Evolutionary conservation across 805 yeast species (phyloP), one percentile per base, ranked within the genome.

Genomic region (Monosporozyma aerobia): DNA sequence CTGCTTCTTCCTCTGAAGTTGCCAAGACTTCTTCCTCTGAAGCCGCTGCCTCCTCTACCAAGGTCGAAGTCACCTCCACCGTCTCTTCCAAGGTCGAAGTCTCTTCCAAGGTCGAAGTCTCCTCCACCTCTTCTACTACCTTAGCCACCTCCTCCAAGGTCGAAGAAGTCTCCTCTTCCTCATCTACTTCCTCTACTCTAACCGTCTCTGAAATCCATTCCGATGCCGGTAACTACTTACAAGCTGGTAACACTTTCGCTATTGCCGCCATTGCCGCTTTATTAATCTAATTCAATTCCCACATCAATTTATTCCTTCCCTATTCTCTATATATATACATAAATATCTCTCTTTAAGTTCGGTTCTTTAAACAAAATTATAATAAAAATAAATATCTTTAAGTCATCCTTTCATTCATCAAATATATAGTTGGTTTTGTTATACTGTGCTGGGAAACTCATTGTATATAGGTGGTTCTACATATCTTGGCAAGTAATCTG

Each of bases 181-280:
- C 43, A 10, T 8, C 49, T 45, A 50, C 74, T 68, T 50, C 54
- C 16, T 46, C 54, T 19, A 48, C 58, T 22, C 32, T 55, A 27
- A 44, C 56, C 35, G 53, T 53, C 48, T 54, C 77, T 59, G 70
- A 78, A n/a, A 32, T 55, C 43, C 29, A 51, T 80, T 75, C 64
- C 72, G 63, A 57, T 56, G 62, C 61, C 50, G 69, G 63, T 55
- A 56, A 61, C 54, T 52, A 54, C 27, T 53, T 63, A 49, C 59
- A 59, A 50, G 63, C 59, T 41, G 61, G 56, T 49, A 62, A 63
- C 47, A 59, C 66, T 14, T 51, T 56, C 35, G 57, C 55, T 9
- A 35, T 60, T 13, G 61, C 60, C 30, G 67, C 63, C 29, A 59
- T 57, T 32, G 66, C 63, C 47, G 66, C 67, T 53, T 56, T 63